Conservation (phyloP, 805 yeast species). For the Yarrowia sp. region DNA sequence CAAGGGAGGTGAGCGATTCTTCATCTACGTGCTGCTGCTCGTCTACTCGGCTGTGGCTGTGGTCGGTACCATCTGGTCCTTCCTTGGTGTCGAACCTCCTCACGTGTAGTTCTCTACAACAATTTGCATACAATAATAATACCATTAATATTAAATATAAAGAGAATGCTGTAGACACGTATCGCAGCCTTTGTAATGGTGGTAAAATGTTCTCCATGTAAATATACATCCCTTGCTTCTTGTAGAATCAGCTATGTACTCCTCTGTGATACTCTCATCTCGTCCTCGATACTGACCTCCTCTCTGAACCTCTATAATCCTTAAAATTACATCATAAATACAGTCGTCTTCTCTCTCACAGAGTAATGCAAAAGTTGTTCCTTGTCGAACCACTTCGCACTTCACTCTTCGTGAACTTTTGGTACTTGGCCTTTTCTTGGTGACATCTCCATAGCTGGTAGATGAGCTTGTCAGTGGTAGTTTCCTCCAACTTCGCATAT, state of each 20-base stretch:
- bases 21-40: conserved; percentile 56
- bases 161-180: too few species aligned
- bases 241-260: too few species aligned
- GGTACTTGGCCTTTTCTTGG: conserved; percentile 39
- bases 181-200: too few species aligned
- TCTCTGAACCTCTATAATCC: not conserved
- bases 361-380: conserved; percentile 73
- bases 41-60: conserved; percentile 59
- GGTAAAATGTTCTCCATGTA: too few species aligned
- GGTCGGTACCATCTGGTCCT: conserved; percentile 57
- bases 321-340: conserved; percentile 17
- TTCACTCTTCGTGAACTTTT: conserved; percentile 55
- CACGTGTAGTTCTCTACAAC: not conserved
- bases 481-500: conserved; percentile 55
- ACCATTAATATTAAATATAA: not conserved
- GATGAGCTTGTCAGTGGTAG: conserved; percentile 72
- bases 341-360: conserved; percentile 10
- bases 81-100: conserved; percentile 31
- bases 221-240: too few species aligned
- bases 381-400: conserved; percentile 62
- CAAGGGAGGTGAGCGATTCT: conserved; percentile 51
- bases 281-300: too few species aligned
- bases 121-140: conserved; percentile 10
- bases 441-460: conserved; percentile 71
- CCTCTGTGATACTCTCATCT: too few species aligned